Base-by-base conservation (phyloP, 140 eudicot species). In the Flaveria floridana region DNA sequence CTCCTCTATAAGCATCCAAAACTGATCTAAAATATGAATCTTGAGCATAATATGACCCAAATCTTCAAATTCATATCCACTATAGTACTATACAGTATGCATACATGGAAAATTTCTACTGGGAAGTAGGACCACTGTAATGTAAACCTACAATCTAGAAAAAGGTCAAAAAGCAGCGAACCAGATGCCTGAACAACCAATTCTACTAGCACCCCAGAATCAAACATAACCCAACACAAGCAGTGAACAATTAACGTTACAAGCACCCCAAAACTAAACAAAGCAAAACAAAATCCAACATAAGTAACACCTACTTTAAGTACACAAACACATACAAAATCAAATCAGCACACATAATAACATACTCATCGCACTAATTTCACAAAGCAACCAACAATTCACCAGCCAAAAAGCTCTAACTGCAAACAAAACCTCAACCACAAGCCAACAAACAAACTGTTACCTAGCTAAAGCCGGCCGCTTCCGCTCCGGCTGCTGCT, bases 381-480 rank as follows among this genome's bases (percentile, higher is more conserved):
- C 4, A 52, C 26, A 23, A 47, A 63, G 13, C 14, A 55, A n/a
- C 23, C 1, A 10, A 64, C 44, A 76, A 28, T 37, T 47, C 12
- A 78, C 48, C 65, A 58, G 53, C 8, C 55, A 25, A 53, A 47
- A 57, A 21, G 16, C 20, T 11, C 39, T 20, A 81, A 30, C 3
- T 9, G n/a, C 71, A 66, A 41, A 66, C 6, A 10, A 53, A 74
- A 80, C 75, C 73, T 67, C 79, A 67, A 61, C 50, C 59, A 30
- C 37, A 53, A 3, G 0, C 48, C 76, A 58, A 23, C 1, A 26
- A 21, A 26, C 42, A 58, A 1, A 46, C 2, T 26, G 7, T 37
- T 75, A 93, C 99, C 99, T 94, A 79, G 99, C 99, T 72, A 94
- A 78, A 68, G 99, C 99, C 3, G 99, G 99, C 16, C 95, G 85